A percentile compares a stretch with the other conserved stretches of the same genome.
phyloP scores from a whole-genome alignment of 83 land plant genomes.

The Picea mariana region DNA sequence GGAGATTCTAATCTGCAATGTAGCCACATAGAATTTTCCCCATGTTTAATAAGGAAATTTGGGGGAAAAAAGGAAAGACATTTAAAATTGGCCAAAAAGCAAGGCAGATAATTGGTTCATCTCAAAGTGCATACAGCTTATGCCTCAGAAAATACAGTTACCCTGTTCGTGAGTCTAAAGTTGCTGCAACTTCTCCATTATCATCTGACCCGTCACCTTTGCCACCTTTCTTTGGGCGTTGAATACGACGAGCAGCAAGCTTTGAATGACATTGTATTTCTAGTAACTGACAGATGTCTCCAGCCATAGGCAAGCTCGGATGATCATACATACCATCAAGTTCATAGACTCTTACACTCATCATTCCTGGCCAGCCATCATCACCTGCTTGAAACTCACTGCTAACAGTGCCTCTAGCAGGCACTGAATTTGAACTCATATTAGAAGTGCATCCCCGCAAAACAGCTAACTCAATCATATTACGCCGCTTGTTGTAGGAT shows the following conservation, averaged over 20 bases:
- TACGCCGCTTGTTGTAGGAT: slow-evolving; percentile 88
- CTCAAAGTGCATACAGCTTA: neutral
- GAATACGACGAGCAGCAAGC: slow-evolving; percentile 74
- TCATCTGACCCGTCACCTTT: slow-evolving; percentile 91
- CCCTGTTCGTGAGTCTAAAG: slow-evolving; percentile 51
- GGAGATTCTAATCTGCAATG: slow-evolving; percentile 86
- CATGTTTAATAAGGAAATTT: neutral
- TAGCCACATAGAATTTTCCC: neutral
- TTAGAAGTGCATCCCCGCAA: slow-evolving; percentile 73
- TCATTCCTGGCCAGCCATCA: slow-evolving; percentile 99
- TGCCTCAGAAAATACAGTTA: slow-evolving; percentile 16
- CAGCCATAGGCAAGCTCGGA: slow-evolving; percentile 93
- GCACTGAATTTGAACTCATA: slow-evolving; percentile 14
- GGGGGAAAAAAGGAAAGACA: neutral
- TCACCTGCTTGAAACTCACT: slow-evolving; percentile 51
- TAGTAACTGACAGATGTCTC: slow-evolving; percentile 87
- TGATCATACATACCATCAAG: slow-evolving; percentile 97
- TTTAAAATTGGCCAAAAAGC: neutral
- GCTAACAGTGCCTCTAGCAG: slow-evolving; percentile 28
- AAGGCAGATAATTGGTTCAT: neutral
- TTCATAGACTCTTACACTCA: slow-evolving; percentile 93
- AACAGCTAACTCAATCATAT: slow-evolving; percentile 90
- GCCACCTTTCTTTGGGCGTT: slow-evolving; percentile 83
- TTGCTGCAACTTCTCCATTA: slow-evolving; percentile 51
- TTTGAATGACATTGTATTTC: no score